Conservation (phyloP, 1,139 yeast species). For the Magnusiomyces tetraspermus region DNA sequence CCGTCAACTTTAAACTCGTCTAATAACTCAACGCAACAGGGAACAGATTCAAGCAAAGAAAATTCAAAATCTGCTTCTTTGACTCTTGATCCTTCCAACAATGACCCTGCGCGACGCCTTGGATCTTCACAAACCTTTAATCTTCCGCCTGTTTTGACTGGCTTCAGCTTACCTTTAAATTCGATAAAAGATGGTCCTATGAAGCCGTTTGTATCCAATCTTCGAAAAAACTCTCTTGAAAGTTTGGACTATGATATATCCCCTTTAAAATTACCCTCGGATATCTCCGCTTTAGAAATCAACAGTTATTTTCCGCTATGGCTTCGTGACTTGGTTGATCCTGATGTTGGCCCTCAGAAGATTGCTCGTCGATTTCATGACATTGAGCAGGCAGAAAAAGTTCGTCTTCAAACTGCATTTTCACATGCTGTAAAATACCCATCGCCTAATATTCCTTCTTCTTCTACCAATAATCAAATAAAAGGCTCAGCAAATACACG, state of each 20-base stretch:
- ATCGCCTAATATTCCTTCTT: conserved; percentile 1
- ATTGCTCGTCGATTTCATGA: conserved; percentile 33
- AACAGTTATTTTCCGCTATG: conserved; percentile 29
- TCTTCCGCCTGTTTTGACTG: conserved; percentile 24
- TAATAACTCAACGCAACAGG: neutral
- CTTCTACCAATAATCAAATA: neutral
- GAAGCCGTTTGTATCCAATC: conserved; percentile 23
- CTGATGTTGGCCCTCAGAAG: conserved; percentile 25
- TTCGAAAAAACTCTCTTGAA: conserved; percentile 18
- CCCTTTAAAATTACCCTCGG: conserved; percentile 19
- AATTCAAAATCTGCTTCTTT: neutral
- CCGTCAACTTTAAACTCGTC: neutral
- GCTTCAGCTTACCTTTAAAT: conserved; percentile 23
- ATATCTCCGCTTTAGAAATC: conserved; percentile 11
- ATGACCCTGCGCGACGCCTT: neutral
- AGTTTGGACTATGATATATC: conserved; percentile 17
- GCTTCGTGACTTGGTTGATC: conserved; percentile 27
- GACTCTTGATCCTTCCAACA: neutral
- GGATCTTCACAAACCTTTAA: conserved; percentile 8
- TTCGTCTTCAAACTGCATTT: conserved; percentile 30
- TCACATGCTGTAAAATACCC: conserved; percentile 17
- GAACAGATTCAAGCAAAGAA: neutral
- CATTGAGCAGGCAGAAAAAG: conserved; percentile 33
- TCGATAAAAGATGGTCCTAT: conserved; percentile 22
- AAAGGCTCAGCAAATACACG: too few species aligned